Percentiles rank a stretch among this genome's conserved stretches.
Conservation (phyloP, 371 early-diverging fungal species). For the Lichtheimia hyalospora region DNA sequence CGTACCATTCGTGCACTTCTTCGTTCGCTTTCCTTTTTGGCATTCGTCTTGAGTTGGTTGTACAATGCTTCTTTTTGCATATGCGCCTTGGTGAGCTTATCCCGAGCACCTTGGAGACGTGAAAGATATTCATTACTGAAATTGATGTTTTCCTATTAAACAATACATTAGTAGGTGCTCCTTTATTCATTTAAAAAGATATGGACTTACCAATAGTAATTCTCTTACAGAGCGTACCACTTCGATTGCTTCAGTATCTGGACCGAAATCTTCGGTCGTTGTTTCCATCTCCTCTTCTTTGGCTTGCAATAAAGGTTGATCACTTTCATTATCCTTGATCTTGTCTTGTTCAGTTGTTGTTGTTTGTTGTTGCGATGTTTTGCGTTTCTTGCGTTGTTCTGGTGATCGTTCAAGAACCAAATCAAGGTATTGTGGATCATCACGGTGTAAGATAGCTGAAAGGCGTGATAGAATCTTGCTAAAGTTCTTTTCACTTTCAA, state of each 20-base stretch:
- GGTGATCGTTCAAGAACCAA: constrained; percentile 38
- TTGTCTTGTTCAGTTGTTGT: constrained; percentile 4
- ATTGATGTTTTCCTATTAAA: constrained; percentile 48
- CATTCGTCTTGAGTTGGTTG: constrained; percentile 38
- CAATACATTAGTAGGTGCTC: background rate
- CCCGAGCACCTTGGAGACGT: constrained; percentile 45
- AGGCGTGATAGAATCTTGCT: constrained; percentile 50
- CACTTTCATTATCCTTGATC: background rate
- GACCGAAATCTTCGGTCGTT: constrained; percentile 2
- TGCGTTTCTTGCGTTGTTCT: constrained; percentile 23
- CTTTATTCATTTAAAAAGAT: background rate
- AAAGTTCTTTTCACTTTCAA: constrained; percentile 53
- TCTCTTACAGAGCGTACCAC: constrained; percentile 41
- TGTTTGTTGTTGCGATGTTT: background rate
- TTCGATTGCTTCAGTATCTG: constrained; percentile 34
- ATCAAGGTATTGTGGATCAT: constrained; percentile 52
- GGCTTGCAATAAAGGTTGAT: constrained; percentile 6
- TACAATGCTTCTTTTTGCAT: constrained; percentile 48
- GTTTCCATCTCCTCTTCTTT: constrained; percentile 11
- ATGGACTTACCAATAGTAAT: constrained; percentile 30
- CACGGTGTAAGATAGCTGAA: constrained; percentile 47
- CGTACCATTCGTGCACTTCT: constrained; percentile 1
- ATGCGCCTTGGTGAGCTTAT: constrained; percentile 44
- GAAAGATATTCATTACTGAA: constrained; percentile 50
- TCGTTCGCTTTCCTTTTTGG: constrained; percentile 1